phyloP scores from a whole-genome alignment of 139 green algal species.

The Dunaliella sp. region DNA sequence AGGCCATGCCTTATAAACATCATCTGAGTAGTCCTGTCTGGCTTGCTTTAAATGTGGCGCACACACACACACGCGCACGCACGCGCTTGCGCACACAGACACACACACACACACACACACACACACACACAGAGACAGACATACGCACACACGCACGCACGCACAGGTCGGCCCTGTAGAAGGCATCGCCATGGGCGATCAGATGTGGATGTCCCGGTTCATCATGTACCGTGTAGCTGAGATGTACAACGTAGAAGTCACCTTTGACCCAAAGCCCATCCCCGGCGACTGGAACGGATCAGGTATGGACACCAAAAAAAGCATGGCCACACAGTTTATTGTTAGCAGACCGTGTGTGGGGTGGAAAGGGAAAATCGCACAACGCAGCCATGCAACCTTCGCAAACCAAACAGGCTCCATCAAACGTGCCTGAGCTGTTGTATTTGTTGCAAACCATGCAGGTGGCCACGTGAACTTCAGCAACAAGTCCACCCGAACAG shows the following conservation, averaged over 20 bases:
- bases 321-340: no score
- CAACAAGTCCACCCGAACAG: slow-evolving; percentile 82
- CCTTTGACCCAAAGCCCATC: slow-evolving; percentile 97
- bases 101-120: no score
- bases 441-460: not conserved
- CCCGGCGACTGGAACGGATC: slow-evolving; percentile 98
- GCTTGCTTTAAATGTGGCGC: no score
- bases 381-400: no score
- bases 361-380: not conserved
- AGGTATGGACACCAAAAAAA: no score
- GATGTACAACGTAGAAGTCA: slow-evolving; percentile 86
- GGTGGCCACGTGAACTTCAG: slow-evolving; percentile 95
- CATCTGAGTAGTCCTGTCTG: no score
- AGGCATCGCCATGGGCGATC: slow-evolving; percentile 87
- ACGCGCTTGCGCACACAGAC: no score
- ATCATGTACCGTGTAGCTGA: slow-evolving; percentile 89
- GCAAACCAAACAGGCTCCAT: no score
- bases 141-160: no score
- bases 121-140: no score
- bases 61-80: no score
- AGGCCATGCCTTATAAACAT: not conserved
- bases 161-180: slow-evolving; percentile 83
- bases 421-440: not conserved
- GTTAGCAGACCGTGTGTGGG: no score
- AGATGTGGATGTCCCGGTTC: slow-evolving; percentile 96